Evolutionary conservation across 139 green algal genomes (phyloP).

Genomic region (Chlamydomonas applanata): DNA sequence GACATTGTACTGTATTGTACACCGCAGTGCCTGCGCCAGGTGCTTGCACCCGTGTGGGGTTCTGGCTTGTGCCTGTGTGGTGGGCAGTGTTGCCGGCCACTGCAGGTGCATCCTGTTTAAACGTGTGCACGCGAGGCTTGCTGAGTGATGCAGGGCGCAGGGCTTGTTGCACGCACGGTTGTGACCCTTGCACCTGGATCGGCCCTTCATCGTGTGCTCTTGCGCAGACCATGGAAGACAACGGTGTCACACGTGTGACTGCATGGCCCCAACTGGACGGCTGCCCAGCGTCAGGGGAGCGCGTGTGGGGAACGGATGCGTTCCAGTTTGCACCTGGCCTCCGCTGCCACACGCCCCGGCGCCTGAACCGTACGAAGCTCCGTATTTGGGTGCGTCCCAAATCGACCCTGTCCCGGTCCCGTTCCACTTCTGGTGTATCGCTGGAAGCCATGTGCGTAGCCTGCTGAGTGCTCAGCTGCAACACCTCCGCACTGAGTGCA

Average conservation of each 20-base stretch:
- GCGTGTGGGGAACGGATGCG: conserved; percentile 30
- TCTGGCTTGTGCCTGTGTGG: background rate
- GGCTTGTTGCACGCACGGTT: background rate
- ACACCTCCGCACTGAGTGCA: no score
- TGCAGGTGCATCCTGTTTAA: no score
- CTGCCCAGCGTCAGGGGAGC: background rate
- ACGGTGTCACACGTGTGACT: background rate
- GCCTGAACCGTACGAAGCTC: background rate
- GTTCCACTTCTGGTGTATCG: no score
- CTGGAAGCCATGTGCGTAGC: no score
- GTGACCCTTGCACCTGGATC: background rate
- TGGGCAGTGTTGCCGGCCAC: no score
- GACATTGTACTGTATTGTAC: no score
- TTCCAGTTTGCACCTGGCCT: conserved; percentile 35
- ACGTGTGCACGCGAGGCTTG: no score
- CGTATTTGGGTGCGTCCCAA: no score
- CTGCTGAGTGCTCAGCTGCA: no score
- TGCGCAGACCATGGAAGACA: background rate
- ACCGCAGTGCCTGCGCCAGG: no score
- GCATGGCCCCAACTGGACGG: conserved; percentile 22
- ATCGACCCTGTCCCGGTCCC: no score
- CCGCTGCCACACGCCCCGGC: background rate
- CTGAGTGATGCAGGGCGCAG: background rate
- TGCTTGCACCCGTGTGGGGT: background rate
- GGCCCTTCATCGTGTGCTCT: background rate